Evolutionary conservation across 1,139 yeast species (phyloP), one percentile per base, ranked within the genome.

Genomic region (Yamadazyma triangularis): DNA sequence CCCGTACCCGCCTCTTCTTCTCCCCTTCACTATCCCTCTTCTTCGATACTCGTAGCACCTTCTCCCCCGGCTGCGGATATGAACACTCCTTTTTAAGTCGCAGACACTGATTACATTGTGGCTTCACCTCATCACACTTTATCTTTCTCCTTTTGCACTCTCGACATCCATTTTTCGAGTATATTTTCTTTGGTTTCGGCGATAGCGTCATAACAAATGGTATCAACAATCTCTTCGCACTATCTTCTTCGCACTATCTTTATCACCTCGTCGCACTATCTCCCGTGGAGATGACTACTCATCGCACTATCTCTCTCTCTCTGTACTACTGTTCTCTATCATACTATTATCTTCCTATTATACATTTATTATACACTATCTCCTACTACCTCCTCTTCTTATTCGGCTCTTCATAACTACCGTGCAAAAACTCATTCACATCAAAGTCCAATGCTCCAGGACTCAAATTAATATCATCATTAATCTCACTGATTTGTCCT

Each of bases 41-140:
- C 30, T 42, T 48, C 13, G 56, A 50, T 2, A 55, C 57, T 30
- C 63, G 35, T 18, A 48, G 33, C 1, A 58, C 64, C 27, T 44
- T 68, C 34, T 59, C 65, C 1, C 70, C 63, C 23, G 46, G 40
- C 26, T 40, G 45, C 29, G 70, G 64, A 37, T 64, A 64, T 7
- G 50, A 46, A 37, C 70, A 64, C 1, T 35, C 44, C 34, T 64
- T 64, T 27, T 48, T 50, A 18, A 64, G 46, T 25, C 70, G 39
- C 4, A 51, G 42, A 39, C 70, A 64, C 38, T 60, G 67, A 67
- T 73, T 60, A 44, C 86, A 78, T 26, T 50, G 51, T 1, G 83
- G 83, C 39, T 74, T 73, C 1, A 61, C 62, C 45, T 78, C 86
- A 47, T 77, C 83, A 49, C 95, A 86, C 48, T 83, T 82, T 30